These are phyloP conservation scores for Simplicillium aogashimaense DNA, from an alignment of 2,329 filamentous ascomycete genomes.

Conservation along the genomic window DNA sequence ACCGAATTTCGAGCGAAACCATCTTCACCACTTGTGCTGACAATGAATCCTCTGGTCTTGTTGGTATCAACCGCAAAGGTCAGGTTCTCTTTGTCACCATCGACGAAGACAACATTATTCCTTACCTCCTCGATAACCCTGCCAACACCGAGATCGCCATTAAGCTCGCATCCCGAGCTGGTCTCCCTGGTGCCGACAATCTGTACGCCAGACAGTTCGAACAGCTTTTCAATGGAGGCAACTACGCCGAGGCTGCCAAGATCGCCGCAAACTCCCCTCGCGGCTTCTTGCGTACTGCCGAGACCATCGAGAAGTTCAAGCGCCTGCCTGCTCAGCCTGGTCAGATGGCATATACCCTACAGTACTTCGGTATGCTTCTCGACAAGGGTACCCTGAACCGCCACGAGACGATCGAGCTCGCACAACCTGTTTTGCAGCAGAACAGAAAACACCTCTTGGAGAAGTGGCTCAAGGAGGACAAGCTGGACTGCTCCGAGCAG, in stretches of 20 bases:
- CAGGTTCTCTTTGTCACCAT: conserved; percentile 92
- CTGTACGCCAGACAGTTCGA: conserved; percentile 92
- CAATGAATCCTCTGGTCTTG: conserved; percentile 72
- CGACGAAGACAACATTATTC: conserved; percentile 83
- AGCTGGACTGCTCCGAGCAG: conserved; percentile 92
- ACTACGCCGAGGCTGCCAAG: conserved; percentile 84
- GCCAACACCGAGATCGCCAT: conserved; percentile 89
- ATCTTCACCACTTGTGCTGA: conserved; percentile 93
- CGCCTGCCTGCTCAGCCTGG: conserved; percentile 68
- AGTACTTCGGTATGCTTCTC: conserved; percentile 95
- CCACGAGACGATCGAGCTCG: conserved; percentile 88
- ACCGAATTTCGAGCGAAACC: conserved; percentile 97
- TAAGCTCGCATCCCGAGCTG: conserved; percentile 90
- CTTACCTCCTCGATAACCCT: conserved; percentile 92
- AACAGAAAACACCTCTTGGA: conserved; percentile 92
- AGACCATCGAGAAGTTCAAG: conserved; percentile 97
- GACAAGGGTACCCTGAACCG: conserved; percentile 91
- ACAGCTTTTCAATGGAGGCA: conserved; percentile 67
- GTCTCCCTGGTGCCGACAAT: conserved; percentile 86
- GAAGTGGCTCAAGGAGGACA: conserved; percentile 96
- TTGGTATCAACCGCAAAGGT: conserved; percentile 95
- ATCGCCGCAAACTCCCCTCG: conserved; percentile 93
- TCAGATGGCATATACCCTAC: conserved; percentile 86
- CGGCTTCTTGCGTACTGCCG: conserved; percentile 85
- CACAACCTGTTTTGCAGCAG: conserved; percentile 83